phyloP scores from a whole-genome alignment of 2,329 filamentous ascomycete species.

The Aspergillus hortae region DNA sequence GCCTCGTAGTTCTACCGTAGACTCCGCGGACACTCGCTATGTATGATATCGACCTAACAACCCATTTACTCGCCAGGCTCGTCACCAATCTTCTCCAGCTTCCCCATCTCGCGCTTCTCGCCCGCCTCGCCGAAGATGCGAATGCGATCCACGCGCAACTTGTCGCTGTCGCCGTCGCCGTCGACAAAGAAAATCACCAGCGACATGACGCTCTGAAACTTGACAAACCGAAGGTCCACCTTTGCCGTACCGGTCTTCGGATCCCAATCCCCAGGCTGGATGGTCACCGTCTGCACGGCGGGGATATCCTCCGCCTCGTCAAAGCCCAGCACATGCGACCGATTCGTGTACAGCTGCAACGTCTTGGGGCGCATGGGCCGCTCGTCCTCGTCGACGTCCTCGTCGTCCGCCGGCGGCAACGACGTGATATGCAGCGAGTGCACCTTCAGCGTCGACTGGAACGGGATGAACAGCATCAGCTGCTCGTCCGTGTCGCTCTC shows the following conservation, averaged over 20 bases:
- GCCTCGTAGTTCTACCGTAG: too few relatives aligned
- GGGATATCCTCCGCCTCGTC: constrained; percentile 87
- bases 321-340: constrained; percentile 86
- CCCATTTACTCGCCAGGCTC: constrained; percentile 57
- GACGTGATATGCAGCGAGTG: constrained; percentile 87
- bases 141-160: constrained; percentile 65
- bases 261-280: constrained; percentile 78
- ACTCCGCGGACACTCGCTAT: background rate
- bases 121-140: constrained; percentile 80
- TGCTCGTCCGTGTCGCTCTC: constrained; percentile 98
- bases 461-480: constrained; percentile 86
- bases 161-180: constrained; percentile 78
- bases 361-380: constrained; percentile 75
- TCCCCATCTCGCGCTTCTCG: constrained; percentile 88
- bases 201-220: constrained; percentile 91
- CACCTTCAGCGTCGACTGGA: constrained; percentile 82
- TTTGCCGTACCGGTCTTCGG: constrained; percentile 65
- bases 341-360: constrained; percentile 83
- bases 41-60: background rate
- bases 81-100: constrained; percentile 90
- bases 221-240: constrained; percentile 79
- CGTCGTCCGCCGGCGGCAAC: constrained; percentile 53
- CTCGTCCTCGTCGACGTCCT: constrained; percentile 65
- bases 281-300: constrained; percentile 73
- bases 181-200: constrained; percentile 85